Percentiles rank a stretch among this genome's conserved stretches.
Evolutionary conservation across 257 asterid species (phyloP).

Genomic region (Pogostemon cablin): DNA sequence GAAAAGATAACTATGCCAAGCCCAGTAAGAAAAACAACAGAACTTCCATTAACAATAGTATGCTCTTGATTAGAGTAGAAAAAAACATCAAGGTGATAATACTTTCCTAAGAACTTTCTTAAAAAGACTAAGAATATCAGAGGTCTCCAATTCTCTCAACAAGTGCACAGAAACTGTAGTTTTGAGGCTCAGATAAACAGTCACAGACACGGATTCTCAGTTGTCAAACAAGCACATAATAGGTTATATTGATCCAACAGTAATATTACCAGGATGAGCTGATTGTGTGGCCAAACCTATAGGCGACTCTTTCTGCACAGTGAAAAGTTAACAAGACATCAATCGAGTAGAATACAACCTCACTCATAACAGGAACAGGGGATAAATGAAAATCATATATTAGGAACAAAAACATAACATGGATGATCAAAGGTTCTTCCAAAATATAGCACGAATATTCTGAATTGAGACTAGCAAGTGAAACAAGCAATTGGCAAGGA

Average conservation of each 20-base stretch:
- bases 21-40: not conserved
- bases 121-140: not conserved
- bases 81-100: not conserved
- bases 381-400: not conserved
- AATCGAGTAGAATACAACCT: not conserved
- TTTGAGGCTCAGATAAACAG: constrained; percentile 1
- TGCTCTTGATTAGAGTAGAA: not conserved
- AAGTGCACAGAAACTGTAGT: not conserved
- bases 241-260: not conserved
- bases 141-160: constrained; percentile 1
- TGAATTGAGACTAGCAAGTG: not conserved
- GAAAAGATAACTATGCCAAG: not conserved
- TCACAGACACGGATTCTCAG: not conserved
- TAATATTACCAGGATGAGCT: constrained; percentile 80
- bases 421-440: not conserved
- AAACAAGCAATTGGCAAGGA: too few relatives aligned
- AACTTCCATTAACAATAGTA: too few relatives aligned
- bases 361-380: too few relatives aligned
- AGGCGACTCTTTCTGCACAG: constrained; percentile 78
- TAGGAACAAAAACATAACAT: not conserved
- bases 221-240: not conserved
- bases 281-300: constrained; percentile 69
- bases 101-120: not conserved
- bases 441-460: not conserved
- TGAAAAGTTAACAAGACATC: not conserved